Evolutionary conservation across 2,329 filamentous ascomycete species (phyloP), one percentile per base, ranked within the genome.

Genomic region (Blastomyces percursus): DNA sequence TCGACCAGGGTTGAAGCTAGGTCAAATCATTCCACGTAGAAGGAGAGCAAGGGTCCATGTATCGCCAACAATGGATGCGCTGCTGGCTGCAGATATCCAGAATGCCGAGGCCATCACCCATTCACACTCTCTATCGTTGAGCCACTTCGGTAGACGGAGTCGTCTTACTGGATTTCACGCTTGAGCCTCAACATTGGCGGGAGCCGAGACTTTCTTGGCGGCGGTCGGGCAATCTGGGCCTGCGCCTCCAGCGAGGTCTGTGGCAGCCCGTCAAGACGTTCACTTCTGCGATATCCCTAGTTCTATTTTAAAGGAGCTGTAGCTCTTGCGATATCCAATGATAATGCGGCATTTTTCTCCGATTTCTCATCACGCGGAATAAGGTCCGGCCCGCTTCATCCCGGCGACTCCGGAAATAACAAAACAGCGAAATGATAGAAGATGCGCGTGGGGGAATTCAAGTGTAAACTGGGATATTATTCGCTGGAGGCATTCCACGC

Each of bases 61-160:
- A 38, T n/a, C 11, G 19, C 5, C 30, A 38, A 38, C 32, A 3
- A 11, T n/a, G 14, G 2, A 38, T 30, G 12, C 32, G 24, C 30
- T 32, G 50, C 1, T 56, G 54, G 30, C n/a, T 24, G 11, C 7
- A 21, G 35, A 24, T 42, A n/a, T 16, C 24, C 9, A 19, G 32
- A 30, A 16, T 42, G 24, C 30, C 35, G 30, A 54, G 32, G 30
- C 51, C 51, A 54, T 54, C 7, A 19, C 27, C 4, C n/a, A n/a
- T n/a, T n/a, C n/a, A n/a, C n/a, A n/a, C 30, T 16, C n/a, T 19
- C 12, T 51, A 16, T 32, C 24, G 9, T 27, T 50, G 57, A 59
- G 57, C 57, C 24, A 48, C 57, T 58, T 58, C 42, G 57, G 57
- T 48, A 48, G 57, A 59, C 35, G 21, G 32, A 35, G 16, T 8